Evolutionary conservation across 768 basidiomycete genomes (phyloP), one percentile per base, ranked within the genome.

Genomic region (Kwoniella pini): DNA sequence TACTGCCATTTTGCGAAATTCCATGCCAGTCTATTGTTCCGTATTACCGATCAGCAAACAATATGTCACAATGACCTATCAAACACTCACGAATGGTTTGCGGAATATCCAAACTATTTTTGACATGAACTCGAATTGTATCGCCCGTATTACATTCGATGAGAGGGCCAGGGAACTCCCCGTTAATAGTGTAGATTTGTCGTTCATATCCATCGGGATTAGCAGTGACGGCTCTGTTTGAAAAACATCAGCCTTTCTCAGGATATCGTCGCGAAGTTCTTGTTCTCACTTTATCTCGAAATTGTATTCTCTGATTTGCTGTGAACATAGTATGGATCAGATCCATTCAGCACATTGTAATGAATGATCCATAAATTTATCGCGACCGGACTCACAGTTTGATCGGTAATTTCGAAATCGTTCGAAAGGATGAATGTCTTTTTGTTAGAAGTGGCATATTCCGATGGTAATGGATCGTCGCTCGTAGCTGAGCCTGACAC

Each of bases 121-220:
- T 46, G 36, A 75, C 59, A 48, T 68, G 57, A 0, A 70, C 65
- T 10, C 62, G 19, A 45, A 75, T 54, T 5, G 64, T 68, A 46
- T 75, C 73, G 4, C 73, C 73, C 19, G 59, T 62, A 49, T 75
- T 75, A 4, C 54, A 68, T 57, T 75, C 69, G 44, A 72, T 69
- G 17, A 71, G 45, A 11, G 73, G 71, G 1, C 59, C 69, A 13
- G 69, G 69, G 33, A 62, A 70, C 24, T 60, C 39, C 4, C 56
- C 56, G 48, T 70, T 70, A 28, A 70, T 60, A 17, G 55, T 57
- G 43, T 54, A 67, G 11, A 70, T 44, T 38, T 59, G 60, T 38
- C 69, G 45, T 21, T 44, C 27, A 24, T 56, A 67, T 12, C 69
- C 69, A 63, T 70, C 69, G 2, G 69, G 69, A 12, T 60, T 67